phyloP scores from a whole-genome alignment of 2,329 filamentous ascomycete species.

The Aspergillus sp. region DNA sequence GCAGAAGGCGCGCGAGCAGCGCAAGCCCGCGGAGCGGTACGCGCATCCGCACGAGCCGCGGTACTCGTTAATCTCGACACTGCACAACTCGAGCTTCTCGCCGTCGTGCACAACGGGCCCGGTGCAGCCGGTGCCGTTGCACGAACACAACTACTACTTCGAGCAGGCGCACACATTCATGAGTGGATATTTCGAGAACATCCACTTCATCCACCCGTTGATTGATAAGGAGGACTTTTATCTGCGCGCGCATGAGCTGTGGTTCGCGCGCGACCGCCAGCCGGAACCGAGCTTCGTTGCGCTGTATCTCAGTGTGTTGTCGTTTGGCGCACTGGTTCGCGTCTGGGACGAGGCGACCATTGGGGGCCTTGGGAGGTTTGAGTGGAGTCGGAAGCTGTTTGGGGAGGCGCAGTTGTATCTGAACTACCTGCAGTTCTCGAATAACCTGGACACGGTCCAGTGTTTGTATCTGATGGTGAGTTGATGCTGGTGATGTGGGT shows the following conservation, averaged over 20 bases:
- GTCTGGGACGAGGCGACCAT: conserved; percentile 45
- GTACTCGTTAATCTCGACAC: conserved; percentile 44
- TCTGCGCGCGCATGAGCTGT: conserved; percentile 43
- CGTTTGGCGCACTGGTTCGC: conserved; percentile 47
- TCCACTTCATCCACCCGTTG: conserved; percentile 50
- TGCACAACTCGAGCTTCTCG: conserved; percentile 49
- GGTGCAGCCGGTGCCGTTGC: conserved; percentile 18
- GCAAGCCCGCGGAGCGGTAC: conserved; percentile 13
- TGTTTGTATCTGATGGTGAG: conserved; percentile 48
- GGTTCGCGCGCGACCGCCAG: conserved; percentile 34
- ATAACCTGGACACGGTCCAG: conserved; percentile 50
- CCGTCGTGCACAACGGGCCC: conserved; percentile 23
- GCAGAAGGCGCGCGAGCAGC: conserved; percentile 30
- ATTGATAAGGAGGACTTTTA: conserved; percentile 49
- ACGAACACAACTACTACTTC: conserved; percentile 41
- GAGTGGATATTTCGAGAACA: conserved; percentile 49
- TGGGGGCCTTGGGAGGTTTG: conserved; percentile 44
- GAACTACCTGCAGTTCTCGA: conserved; percentile 43
- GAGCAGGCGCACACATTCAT: conserved; percentile 47
- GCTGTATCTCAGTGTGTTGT: conserved; percentile 48
- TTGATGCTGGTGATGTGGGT: background rate
- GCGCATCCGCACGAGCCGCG: conserved; percentile 19
- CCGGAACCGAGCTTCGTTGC: conserved; percentile 46
- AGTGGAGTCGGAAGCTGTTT: conserved; percentile 50
- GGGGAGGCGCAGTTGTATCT: conserved; percentile 41